Evolutionary conservation across 2,329 filamentous ascomycete species (phyloP).

Genomic region (Clonostachys byssicola): DNA sequence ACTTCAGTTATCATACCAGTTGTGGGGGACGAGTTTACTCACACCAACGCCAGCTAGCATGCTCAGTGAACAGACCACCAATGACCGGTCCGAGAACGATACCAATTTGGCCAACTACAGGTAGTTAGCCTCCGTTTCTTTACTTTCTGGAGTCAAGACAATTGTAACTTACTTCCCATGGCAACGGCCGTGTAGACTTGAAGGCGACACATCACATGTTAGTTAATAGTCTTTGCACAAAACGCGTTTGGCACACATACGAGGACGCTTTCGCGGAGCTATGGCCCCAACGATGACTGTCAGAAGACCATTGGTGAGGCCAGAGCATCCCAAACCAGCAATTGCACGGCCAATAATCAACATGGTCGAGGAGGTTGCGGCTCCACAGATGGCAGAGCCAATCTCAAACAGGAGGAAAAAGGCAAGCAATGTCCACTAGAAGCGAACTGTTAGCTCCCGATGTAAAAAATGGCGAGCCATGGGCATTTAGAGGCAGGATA

Average conservation of each 20-base stretch:
- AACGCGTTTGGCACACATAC: constrained; percentile 13
- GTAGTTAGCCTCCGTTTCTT: background rate
- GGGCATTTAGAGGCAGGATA: too few species aligned
- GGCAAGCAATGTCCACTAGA: constrained; percentile 7
- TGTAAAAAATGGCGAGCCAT: too few species aligned
- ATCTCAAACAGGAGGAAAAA: constrained; percentile 11
- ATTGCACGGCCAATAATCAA: constrained; percentile 12
- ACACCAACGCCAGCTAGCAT: constrained; percentile 34
- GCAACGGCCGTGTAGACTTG: constrained; percentile 3
- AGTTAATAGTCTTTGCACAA: constrained; percentile 21
- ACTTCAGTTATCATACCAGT: too few species aligned
- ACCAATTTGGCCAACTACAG: constrained; percentile 19
- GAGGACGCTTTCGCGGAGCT: constrained; percentile 8
- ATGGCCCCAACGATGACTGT: constrained; percentile 9
- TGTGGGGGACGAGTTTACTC: background rate
- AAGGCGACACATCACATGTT: constrained; percentile 38
- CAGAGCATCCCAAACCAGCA: constrained; percentile 9
- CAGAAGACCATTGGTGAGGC: constrained; percentile 9
- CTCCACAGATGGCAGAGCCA: constrained; percentile 12
- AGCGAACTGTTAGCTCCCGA: too few species aligned
- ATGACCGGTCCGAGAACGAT: constrained; percentile 36
- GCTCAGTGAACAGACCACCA: constrained; percentile 33
- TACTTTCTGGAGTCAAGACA: too few species aligned
- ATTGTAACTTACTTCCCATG: constrained; percentile 14
- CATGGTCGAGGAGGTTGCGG: constrained; percentile 8